Evolutionary conservation across 2,329 filamentous ascomycete species (phyloP).

Genomic region (Fusarium sp.): DNA sequence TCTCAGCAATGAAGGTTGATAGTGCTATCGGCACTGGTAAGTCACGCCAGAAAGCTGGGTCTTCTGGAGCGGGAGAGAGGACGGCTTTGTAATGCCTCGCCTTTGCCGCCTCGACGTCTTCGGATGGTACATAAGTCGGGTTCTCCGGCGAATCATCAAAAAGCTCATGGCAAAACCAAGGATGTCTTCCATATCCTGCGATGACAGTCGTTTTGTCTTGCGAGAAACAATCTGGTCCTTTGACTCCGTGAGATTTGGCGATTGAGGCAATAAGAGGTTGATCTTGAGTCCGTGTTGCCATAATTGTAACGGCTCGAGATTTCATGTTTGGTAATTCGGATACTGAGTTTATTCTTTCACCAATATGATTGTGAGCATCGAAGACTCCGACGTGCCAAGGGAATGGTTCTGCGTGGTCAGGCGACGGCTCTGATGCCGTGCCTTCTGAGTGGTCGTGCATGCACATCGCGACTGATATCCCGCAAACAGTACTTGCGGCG

Average conservation of each 20-base stretch:
- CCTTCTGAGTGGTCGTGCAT: constrained; percentile 11
- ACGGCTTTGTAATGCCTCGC: constrained; percentile 35
- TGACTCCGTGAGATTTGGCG: constrained; percentile 4
- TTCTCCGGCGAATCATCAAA: constrained; percentile 25
- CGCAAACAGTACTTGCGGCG: neutral
- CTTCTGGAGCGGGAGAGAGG: constrained; percentile 25
- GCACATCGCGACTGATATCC: constrained; percentile 22
- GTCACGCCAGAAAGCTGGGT: constrained; percentile 43
- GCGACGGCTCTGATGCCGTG: neutral
- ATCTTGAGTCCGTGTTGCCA: constrained; percentile 45
- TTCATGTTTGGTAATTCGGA: constrained; percentile 24
- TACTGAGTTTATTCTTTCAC: constrained; percentile 23
- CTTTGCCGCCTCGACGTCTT: constrained; percentile 23
- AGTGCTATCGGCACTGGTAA: constrained; percentile 71
- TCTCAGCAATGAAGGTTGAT: constrained; percentile 67
- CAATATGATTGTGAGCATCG: constrained; percentile 48
- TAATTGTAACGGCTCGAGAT: constrained; percentile 26
- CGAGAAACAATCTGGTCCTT: neutral
- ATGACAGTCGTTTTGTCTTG: constrained; percentile 16
- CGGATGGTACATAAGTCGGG: constrained; percentile 1
- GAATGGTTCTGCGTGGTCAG: constrained; percentile 22
- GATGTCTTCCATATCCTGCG: constrained; percentile 43
- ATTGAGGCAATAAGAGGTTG: constrained; percentile 31
- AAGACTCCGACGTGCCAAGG: constrained; percentile 49
- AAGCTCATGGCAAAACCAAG: constrained; percentile 44